Conservation (phyloP, 2,329 filamentous ascomycete genomes). For the Tricladium varicosporioides region DNA sequence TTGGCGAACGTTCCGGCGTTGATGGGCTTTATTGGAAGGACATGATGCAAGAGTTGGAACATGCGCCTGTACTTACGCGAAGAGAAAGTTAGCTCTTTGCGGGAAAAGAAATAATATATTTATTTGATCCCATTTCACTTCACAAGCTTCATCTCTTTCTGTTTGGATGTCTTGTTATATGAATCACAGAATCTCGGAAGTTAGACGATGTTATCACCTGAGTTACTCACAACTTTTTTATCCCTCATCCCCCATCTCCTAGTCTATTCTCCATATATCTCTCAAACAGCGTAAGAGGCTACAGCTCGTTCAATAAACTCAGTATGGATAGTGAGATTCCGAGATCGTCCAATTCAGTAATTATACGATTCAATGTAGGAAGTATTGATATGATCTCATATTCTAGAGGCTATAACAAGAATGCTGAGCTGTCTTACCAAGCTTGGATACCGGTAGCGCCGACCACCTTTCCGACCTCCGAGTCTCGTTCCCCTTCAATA, state of each 20-base stretch:
- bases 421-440: slow-evolving; percentile 16
- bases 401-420: slow-evolving; percentile 16
- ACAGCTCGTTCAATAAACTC: slow-evolving; percentile 16
- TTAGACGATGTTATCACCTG: slow-evolving; percentile 15
- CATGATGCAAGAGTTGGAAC: slow-evolving; percentile 17
- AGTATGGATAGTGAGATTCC: slow-evolving; percentile 16
- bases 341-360: slow-evolving; percentile 14
- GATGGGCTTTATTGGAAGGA: slow-evolving; percentile 18
- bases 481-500: slow-evolving; percentile 41
- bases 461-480: slow-evolving; percentile 40
- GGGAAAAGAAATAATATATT: slow-evolving; percentile 15
- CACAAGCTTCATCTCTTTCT: slow-evolving; percentile 13
- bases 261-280: slow-evolving; percentile 15
- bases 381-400: slow-evolving; percentile 15
- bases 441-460: slow-evolving; percentile 12
- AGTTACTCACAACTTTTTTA: slow-evolving; percentile 14
- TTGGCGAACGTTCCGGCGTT: slow-evolving; percentile 15
- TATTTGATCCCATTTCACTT: slow-evolving; percentile 14
- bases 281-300: slow-evolving; percentile 15
- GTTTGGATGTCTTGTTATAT: slow-evolving; percentile 12
- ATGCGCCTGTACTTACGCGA: slow-evolving; percentile 15
- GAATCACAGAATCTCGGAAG: slow-evolving; percentile 13
- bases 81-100: slow-evolving; percentile 14
- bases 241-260: slow-evolving; percentile 15
- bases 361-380: slow-evolving; percentile 15